A percentile compares a stretch with the other conserved stretches of the same genome.
phyloP scores from a whole-genome alignment of 208 protist species.

The Tritrichomonas foetus region DNA sequence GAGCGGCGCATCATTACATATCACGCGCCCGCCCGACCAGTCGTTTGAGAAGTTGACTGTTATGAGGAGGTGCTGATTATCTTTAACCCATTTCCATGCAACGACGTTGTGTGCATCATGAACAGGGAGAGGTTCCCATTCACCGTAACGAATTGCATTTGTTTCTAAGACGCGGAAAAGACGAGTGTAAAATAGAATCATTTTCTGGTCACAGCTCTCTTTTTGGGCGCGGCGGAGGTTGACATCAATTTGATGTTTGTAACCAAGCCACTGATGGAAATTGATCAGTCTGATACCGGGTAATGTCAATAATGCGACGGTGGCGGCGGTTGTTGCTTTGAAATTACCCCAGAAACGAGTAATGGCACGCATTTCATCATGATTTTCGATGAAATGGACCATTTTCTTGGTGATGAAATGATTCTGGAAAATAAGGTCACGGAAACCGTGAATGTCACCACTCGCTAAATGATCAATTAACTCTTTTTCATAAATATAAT shows the following conservation, averaged over 20 bases:
- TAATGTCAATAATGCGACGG: conserved; percentile 37
- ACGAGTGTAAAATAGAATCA: background rate
- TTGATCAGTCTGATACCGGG: conserved; percentile 41
- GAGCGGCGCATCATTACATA: background rate
- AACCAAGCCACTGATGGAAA: conserved; percentile 33
- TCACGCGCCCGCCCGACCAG: background rate
- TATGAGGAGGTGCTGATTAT: background rate
- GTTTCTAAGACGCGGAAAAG: background rate
- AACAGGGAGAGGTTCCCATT: background rate
- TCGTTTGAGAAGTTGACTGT: background rate
- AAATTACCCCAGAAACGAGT: background rate
- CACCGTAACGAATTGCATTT: background rate
- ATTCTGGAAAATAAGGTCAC: background rate
- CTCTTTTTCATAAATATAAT: conserved; percentile 46
- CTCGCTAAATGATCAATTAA: background rate
- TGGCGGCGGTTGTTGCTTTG: background rate
- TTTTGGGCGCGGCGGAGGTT: conserved; percentile 5
- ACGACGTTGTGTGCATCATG: background rate
- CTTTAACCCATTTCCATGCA: conserved; percentile 21
- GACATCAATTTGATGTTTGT: conserved; percentile 41
- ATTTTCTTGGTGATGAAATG: background rate
- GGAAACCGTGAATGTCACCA: conserved; percentile 37
- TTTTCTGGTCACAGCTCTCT: background rate
- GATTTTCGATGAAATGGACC: conserved; percentile 44
- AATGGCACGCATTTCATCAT: conserved; percentile 39